Percentiles rank a stretch among this genome's conserved stretches.
These are phyloP conservation scores for Corallochytrium limacisporum DNA, from an alignment of 78 protist species.

Conservation along the genomic window DNA sequence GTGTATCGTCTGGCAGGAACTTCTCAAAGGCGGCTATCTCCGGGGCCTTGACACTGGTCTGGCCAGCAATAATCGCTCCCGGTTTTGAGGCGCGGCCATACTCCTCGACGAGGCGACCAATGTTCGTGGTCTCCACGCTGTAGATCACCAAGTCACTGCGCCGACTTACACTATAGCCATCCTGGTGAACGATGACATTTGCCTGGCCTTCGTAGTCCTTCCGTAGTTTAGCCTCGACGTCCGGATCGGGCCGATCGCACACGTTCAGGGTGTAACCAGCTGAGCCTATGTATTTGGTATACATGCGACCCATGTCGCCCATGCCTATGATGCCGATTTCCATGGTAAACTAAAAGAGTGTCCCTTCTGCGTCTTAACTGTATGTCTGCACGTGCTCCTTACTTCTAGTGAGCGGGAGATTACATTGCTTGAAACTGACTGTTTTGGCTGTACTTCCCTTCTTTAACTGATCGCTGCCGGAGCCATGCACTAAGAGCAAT, in stretches of 20 bases:
- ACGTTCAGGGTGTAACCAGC: slow-evolving; percentile 1
- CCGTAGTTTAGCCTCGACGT: not conserved
- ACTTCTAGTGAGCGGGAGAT: too few species aligned
- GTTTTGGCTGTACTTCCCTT: too few species aligned
- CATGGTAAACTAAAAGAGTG: too few species aligned
- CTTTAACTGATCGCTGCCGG: too few species aligned
- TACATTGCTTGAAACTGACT: too few species aligned
- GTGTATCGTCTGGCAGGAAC: slow-evolving; percentile 13
- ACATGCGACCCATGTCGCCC: slow-evolving; percentile 32
- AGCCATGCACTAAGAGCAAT: too few species aligned
- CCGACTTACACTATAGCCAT: slow-evolving; percentile 11
- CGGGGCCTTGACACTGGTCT: slow-evolving; percentile 18
- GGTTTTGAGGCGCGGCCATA: slow-evolving; percentile 14
- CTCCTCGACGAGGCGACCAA: slow-evolving; percentile 3
- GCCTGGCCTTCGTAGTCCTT: not conserved
- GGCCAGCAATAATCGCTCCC: slow-evolving; percentile 14
- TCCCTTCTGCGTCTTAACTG: too few species aligned
- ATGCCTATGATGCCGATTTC: slow-evolving; percentile 25
- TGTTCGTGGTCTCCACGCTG: slow-evolving; percentile 17
- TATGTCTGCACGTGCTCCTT: too few species aligned
- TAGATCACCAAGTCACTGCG: slow-evolving; percentile 5
- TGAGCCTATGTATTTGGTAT: not conserved
- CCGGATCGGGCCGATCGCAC: slow-evolving; percentile 11
- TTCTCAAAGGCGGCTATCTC: slow-evolving; percentile 23
- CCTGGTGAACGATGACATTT: not conserved